Evolutionary conservation across 805 yeast species (phyloP), one percentile per base, ranked within the genome.

Genomic region (Starmerella apicola): DNA sequence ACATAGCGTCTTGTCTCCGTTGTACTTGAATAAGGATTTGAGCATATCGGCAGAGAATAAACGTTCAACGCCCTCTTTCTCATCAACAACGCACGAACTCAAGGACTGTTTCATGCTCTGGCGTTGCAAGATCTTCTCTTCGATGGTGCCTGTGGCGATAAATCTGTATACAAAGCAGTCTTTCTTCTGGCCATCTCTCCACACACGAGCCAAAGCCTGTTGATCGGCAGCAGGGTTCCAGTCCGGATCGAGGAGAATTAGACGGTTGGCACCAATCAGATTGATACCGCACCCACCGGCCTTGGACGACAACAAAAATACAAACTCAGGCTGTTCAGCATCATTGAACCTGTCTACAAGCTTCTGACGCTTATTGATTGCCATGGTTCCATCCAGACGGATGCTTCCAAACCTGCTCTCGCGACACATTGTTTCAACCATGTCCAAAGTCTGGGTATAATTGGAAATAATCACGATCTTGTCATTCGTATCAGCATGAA

Each of bases 261-360:
- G 65, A 46, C 98, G 69, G 50, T 91, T 91, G 2, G 97, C 98
- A 10, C 98, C 98, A 53, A 91, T 88, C 52, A 91, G 70, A 58
- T 91, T 91, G 53, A 91, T 83, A 62, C 98, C 98, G 66, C 98
- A 91, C 1, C 98, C 98, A 52, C 98, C 98, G 1, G 98, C 98
- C 59, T 91, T 91, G 6, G 95, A 82, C 56, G 95, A 82, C 38
- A 91, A 65, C 44, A 91, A 65, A 52, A 91, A 91, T 2, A 91
- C 76, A 58, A 88, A 91, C 49, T 86, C 96, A 1, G 75, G 68
- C 2, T 85, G 81, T 33, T 81, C 80, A 1, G 96, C 95, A 52
- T 91, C 81, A 55, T 91, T 91, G 61, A 91, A 86, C 50, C 71
- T 65, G 59, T 88, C 97, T 16, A 91, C 98, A 24, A 88, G 65